Conservation (phyloP, 2,329 filamentous ascomycete genomes). For the Exophiala xenobiotica region DNA sequence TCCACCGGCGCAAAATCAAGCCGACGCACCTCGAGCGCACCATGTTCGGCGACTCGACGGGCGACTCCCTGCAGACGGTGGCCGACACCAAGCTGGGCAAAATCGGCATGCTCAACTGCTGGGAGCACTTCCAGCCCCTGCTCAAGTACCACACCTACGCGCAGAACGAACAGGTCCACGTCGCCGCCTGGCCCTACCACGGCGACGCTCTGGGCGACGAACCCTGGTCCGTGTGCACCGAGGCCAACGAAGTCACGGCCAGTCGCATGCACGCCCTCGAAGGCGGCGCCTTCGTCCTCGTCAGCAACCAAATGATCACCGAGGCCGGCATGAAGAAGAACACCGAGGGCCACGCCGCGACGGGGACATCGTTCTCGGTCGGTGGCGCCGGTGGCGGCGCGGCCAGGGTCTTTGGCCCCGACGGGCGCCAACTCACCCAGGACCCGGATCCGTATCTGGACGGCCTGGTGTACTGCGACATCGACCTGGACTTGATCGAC, state of each 20-base stretch:
- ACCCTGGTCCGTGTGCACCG: slow-evolving; percentile 5
- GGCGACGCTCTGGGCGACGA: slow-evolving; percentile 1
- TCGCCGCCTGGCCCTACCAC: slow-evolving; percentile 48
- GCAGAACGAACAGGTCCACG: slow-evolving; percentile 49
- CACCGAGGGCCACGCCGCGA: background rate
- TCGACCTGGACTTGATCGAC: slow-evolving; percentile 45
- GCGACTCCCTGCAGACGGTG: slow-evolving; percentile 42
- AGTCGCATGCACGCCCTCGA: slow-evolving; percentile 12
- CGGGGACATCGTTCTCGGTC: background rate
- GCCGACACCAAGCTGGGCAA: slow-evolving; percentile 40
- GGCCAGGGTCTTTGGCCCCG: slow-evolving; percentile 51
- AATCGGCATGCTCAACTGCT: slow-evolving; percentile 44
- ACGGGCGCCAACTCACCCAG: slow-evolving; percentile 47
- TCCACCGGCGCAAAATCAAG: slow-evolving; percentile 52
- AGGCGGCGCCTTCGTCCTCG: slow-evolving; percentile 8
- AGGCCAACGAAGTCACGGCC: slow-evolving; percentile 7
- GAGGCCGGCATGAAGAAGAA: slow-evolving; percentile 2
- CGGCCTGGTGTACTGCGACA: slow-evolving; percentile 49
- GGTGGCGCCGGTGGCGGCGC: slow-evolving; percentile 43
- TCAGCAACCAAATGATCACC: slow-evolving; percentile 9
- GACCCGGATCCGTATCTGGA: slow-evolving; percentile 40
- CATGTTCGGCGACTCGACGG: slow-evolving; percentile 49
- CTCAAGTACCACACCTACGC: slow-evolving; percentile 49
- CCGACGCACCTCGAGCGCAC: slow-evolving; percentile 55
- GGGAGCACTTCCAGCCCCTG: slow-evolving; percentile 54